Percentiles rank a stretch among this genome's conserved stretches.
phyloP scores from a whole-genome alignment of 306 rosid genomes.

The Sechiopsis laciniata region DNA sequence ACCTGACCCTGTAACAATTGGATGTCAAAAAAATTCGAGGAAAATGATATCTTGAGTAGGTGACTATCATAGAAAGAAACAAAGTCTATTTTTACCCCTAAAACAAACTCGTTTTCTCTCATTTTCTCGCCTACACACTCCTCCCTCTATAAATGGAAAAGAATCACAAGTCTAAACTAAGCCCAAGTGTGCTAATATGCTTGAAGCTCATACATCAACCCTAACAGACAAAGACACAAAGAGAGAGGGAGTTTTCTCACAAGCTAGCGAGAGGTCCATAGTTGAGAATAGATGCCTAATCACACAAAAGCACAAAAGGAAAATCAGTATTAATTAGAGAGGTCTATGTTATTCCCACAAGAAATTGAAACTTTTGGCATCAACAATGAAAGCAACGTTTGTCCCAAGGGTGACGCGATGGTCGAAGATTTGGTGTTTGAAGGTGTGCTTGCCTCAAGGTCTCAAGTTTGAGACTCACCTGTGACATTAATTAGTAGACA shows the following conservation, averaged over 20 bases:
- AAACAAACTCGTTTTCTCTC: neutral
- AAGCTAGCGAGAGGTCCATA: neutral
- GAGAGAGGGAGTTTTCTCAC: neutral
- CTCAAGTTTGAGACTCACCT: too few relatives aligned
- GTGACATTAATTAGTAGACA: too few relatives aligned
- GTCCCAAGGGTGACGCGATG: too few relatives aligned
- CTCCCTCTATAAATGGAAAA: neutral
- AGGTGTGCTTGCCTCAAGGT: too few relatives aligned
- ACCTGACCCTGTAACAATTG: too few relatives aligned
- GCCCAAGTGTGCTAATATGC: neutral
- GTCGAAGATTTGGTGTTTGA: too few relatives aligned
- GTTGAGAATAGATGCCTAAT: neutral
- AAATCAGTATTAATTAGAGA: neutral
- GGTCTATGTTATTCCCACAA: constrained; percentile 11
- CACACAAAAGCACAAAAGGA: constrained; percentile 6
- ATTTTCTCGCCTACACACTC: neutral
- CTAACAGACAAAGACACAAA: neutral
- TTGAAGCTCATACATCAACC: neutral
- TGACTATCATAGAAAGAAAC: too few relatives aligned
- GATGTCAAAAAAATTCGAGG: too few relatives aligned
- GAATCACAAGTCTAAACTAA: neutral
- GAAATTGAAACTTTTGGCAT: neutral
- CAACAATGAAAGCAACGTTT: neutral
- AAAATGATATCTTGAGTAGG: too few relatives aligned
- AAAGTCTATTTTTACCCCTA: neutral